Evolutionary conservation across 305 asterid species (phyloP), one percentile per base, ranked within the genome.

Genomic region (Solanum hybrid): DNA sequence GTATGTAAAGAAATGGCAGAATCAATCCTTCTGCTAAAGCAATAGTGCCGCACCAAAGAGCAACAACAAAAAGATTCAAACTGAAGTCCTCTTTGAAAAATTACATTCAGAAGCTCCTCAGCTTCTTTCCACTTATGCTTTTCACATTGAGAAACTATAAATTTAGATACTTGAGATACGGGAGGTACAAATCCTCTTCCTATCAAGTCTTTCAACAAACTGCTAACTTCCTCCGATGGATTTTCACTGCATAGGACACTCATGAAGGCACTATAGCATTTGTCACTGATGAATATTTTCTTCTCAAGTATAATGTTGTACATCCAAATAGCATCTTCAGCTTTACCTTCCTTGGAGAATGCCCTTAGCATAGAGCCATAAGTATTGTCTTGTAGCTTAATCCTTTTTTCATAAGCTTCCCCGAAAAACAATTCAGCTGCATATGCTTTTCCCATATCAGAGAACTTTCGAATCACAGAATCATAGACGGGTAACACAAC

Each of bases 281-380:
- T 89, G 73, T 93, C 88, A 24, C 89, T 89, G 3, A 92, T 64
- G 15, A 73, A 36, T 66, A 94, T 86, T 40, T 92, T 91, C 69
- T 90, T 92, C 14, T 86, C 94, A 35, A 35, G 66, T 88, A 94
- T 14, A 37, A 86, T 35, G 27, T 82, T 75, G 69, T 92, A 93
- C 51, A 96, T 10, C 64, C 40, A 86, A 89, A 91, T 91, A 42
- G 97, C 97, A 90, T 94, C 94, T 85, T 85, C 77, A 51, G 94
- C 85, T 78, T 95, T 92, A 85, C 94, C 94, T 89, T 90, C 89
- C 40, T 89, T 93, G 6, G 93, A 91, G 4, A 95, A 91, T 88
- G 95, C 93, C 91, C 85, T 88, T 19, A 96, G 91, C 93, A 94
- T 93, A 82, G 92, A 90, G 72, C 89, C 95, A 90, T 92, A 96